Conservation (phyloP, 2,329 filamentous ascomycete species). For the Pyrenophora tritici-repentis region DNA sequence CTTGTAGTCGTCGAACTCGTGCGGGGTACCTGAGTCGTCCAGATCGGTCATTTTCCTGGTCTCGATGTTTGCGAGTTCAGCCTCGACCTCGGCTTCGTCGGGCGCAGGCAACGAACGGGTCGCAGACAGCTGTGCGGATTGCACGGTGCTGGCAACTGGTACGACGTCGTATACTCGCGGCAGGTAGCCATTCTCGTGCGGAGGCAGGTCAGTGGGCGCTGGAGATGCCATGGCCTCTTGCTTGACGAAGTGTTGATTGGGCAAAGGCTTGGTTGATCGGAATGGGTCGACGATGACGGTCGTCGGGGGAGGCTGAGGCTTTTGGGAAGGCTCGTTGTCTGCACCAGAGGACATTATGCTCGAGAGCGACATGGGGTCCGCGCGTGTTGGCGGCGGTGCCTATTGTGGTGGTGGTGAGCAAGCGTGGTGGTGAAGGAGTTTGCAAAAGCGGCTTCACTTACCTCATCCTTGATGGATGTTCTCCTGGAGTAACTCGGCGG, state of each 20-base stretch:
- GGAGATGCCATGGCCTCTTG: conserved; percentile 41
- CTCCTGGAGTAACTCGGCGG: conserved; percentile 36
- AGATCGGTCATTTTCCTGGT: conserved; percentile 62
- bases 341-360: conserved; percentile 88
- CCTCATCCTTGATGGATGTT: conserved; percentile 45
- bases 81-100: conserved; percentile 70
- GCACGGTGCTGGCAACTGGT: conserved; percentile 26
- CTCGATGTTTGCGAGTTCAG: conserved; percentile 65
- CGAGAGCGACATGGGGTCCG: conserved; percentile 93
- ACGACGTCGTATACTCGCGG: conserved; percentile 32
- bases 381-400: conserved; percentile 73
- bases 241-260: conserved; percentile 39
- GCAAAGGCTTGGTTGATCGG: conserved; percentile 27
- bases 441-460: conserved; percentile 20
- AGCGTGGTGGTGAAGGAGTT: conserved; percentile 6
- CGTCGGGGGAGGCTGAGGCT: conserved; percentile 49
- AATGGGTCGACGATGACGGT: conserved; percentile 29
- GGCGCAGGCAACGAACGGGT: conserved; percentile 38
- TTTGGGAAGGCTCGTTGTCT: conserved; percentile 68
- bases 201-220: conserved; percentile 31
- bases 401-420: conserved; percentile 28
- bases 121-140: conserved; percentile 19
- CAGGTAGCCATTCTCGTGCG: conserved; percentile 24
- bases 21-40: conserved; percentile 58
- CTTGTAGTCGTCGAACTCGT: conserved; percentile 59